Base-by-base conservation (phyloP, 2,329 filamentous ascomycete genomes). In the Dactylonectria estremocensis region DNA sequence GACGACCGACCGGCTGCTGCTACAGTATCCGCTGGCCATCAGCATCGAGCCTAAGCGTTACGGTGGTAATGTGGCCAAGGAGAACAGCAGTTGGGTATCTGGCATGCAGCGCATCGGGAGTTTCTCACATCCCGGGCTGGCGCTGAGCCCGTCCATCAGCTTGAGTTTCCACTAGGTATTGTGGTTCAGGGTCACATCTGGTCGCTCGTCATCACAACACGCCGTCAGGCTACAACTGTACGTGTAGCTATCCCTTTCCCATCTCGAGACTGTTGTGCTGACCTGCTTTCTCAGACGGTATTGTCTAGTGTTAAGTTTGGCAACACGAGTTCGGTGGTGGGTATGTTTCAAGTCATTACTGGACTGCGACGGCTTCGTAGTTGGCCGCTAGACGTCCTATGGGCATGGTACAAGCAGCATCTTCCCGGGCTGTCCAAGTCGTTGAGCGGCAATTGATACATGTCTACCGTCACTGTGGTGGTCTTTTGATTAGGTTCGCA, bases 41-140 rank as follows among this genome's bases (percentile, higher is more conserved):
- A 62, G 58, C 58, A 58, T 67, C 58, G 64, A 62, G 18, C 62
- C 64, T 62, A 67, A 67, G 53, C 64, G 64, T 49, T 43, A 67
- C 24, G 59, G 53, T 24, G 64, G 58, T 7, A 54, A 67, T 20
- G 28, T 48, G 13, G 58, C 48, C 9, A 57, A 59, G n/a, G 64
- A 3, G 58, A 67, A 14, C 46, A 57, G 33, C 58, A 67, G 9
- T 20, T 67, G 14, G 64, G 53, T 3, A 57, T 62, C 8, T 67
- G 58, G 64, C 53, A 53, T 9, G 59, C 45, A 2, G 64, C 53
- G 18, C 48, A 67, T 16, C 54, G 64, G 64, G 53, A 62, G 7
- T 62, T 67, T 40, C 53, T 62, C 6, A 24, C 13, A 3, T 58
- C 46, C 7, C 18, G 18, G 31, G 40, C 20, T n/a, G 52, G 53